Percentiles rank a stretch among this genome's conserved stretches.
These are phyloP conservation scores for Elongisporangium senticosum DNA, from an alignment of 352 stramenopile species.

Conservation along the genomic window DNA sequence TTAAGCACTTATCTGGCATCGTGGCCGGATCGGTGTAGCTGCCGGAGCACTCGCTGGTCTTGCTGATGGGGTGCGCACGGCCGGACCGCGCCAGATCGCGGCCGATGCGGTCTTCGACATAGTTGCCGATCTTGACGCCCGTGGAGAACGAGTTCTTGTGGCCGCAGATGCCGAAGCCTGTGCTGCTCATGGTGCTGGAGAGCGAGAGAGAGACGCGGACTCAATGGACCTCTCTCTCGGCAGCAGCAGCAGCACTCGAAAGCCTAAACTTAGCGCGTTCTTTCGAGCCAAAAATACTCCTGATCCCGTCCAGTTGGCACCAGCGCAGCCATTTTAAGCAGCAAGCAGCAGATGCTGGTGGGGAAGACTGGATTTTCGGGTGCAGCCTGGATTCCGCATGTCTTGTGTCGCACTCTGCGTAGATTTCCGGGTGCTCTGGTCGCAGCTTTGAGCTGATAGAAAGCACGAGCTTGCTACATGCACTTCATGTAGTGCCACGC, in stretches of 20 bases:
- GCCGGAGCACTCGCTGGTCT: conserved; percentile 38
- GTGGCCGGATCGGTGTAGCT: conserved; percentile 47
- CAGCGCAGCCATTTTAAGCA: neutral
- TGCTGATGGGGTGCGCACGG: conserved; percentile 30
- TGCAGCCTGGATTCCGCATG: neutral
- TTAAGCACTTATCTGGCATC: conserved; percentile 49
- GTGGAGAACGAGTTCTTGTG: conserved; percentile 83
- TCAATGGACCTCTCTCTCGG: neutral
- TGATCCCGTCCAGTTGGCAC: neutral
- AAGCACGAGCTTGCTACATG: neutral
- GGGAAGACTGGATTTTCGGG: neutral
- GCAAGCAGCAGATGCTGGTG: neutral
- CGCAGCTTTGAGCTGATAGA: neutral
- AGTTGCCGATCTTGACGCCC: conserved; percentile 76
- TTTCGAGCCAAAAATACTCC: neutral
- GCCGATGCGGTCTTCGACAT: conserved; percentile 78
- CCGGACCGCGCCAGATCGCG: conserved; percentile 31
- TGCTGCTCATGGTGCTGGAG: neutral
- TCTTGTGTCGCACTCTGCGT: neutral
- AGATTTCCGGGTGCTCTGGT: neutral
- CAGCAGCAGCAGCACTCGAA: neutral
- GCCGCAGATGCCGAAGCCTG: conserved; percentile 67
- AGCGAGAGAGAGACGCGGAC: neutral
- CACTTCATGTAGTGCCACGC: too few species aligned
- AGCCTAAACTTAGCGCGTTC: neutral